Percentiles rank a stretch among this genome's conserved stretches.
Evolutionary conservation across 2,329 filamentous ascomycete species (phyloP).

Genomic region (Pseudonectria foliicola): DNA sequence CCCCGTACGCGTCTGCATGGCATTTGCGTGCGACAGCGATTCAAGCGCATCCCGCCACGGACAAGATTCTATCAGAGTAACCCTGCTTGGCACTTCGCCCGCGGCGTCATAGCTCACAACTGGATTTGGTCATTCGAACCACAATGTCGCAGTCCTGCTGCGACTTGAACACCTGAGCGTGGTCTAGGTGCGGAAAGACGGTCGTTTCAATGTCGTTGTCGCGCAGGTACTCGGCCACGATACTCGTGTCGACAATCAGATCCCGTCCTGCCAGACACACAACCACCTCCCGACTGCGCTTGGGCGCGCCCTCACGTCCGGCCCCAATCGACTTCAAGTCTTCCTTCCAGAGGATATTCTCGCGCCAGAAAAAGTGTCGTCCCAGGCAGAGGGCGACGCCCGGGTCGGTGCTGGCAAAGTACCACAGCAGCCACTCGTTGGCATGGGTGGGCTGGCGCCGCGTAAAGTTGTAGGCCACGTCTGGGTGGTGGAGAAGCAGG

Average conservation of each 20-base stretch:
- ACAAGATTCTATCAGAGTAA: no score
- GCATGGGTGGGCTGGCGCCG: constrained; percentile 43
- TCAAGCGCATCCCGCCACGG: no score
- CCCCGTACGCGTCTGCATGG: no score
- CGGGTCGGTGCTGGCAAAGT: constrained; percentile 61
- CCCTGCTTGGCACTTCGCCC: no score
- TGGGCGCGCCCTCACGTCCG: constrained; percentile 7
- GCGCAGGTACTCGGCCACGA: constrained; percentile 50
- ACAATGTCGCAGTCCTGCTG: constrained; percentile 20
- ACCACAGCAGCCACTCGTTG: constrained; percentile 66
- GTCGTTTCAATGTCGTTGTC: constrained; percentile 42
- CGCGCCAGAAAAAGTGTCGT: constrained; percentile 63
- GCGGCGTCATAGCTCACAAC: constrained; percentile 11
- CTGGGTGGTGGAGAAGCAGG: constrained; percentile 59
- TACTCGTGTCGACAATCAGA: constrained; percentile 55
- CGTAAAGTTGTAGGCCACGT: constrained; percentile 67
- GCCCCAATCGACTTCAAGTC: constrained; percentile 37
- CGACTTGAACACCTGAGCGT: constrained; percentile 55
- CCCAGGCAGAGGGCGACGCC: constrained; percentile 58
- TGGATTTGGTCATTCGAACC: constrained; percentile 22
- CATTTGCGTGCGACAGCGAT: no score
- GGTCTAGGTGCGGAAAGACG: constrained; percentile 55
- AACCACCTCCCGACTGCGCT: constrained; percentile 35
- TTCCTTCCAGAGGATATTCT: constrained; percentile 65
- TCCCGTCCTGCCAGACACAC: constrained; percentile 54